Evolutionary conservation across 495 filamentous ascomycete genomes (phyloP).

Genomic region (Cryomyces minteri): DNA sequence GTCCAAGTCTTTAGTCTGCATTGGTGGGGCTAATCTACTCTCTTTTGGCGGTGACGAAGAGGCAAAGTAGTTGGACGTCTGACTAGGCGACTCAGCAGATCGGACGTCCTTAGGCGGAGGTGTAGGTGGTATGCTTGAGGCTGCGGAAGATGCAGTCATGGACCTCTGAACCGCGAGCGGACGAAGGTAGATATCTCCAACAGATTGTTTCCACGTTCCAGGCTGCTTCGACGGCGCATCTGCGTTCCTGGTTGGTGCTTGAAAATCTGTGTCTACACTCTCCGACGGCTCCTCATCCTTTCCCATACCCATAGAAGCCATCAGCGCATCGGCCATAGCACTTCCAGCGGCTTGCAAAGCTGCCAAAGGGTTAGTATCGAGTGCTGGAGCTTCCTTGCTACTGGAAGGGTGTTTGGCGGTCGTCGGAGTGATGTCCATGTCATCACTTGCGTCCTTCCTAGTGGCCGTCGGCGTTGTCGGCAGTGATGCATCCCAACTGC

Average conservation of each 20-base stretch:
- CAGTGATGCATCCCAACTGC: too few species aligned
- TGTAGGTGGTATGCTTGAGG: constrained; percentile 11
- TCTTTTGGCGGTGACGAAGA: constrained; percentile 2
- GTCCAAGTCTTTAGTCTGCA: not conserved
- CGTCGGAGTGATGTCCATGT: constrained; percentile 19
- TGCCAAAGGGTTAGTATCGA: constrained; percentile 8
- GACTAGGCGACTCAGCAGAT: not conserved
- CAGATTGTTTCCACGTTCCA: not conserved
- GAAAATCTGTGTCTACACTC: not conserved
- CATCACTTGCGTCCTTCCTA: constrained; percentile 3
- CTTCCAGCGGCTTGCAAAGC: constrained; percentile 12
- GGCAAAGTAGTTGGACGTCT: constrained; percentile 9
- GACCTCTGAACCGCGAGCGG: constrained; percentile 11
- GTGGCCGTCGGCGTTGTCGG: constrained; percentile 1
- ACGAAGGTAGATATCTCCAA: constrained; percentile 10
- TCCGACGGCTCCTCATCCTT: not conserved
- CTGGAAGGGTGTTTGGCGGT: constrained; percentile 3
- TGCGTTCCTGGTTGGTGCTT: not conserved
- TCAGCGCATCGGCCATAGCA: constrained; percentile 15
- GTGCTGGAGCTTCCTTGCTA: too few species aligned
- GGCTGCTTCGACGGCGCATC: not conserved
- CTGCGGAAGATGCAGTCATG: constrained; percentile 6
- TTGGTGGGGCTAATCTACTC: not conserved
- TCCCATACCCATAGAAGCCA: constrained; percentile 9
- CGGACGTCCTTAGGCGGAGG: constrained; percentile 13